phyloP scores from a whole-genome alignment of 139 green algal species.

The Chlamydomonas incerta region DNA sequence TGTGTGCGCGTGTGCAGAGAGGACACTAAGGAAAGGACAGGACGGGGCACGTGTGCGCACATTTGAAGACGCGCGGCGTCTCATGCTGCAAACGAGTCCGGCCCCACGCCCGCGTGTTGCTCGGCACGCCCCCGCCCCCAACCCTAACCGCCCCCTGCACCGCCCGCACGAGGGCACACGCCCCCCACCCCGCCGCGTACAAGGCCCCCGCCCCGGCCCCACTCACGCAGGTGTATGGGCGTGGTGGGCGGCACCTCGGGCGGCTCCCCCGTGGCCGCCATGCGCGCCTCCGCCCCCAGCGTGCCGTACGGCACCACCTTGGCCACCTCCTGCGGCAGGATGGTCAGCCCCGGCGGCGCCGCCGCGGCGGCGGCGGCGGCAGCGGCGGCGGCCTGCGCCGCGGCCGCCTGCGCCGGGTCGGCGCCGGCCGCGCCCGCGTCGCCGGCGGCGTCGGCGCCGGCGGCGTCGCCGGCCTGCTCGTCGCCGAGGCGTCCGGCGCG shows the following conservation, averaged over 20 bases:
- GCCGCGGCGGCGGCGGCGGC: background rate
- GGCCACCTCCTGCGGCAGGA: background rate
- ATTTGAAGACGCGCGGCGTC: too few relatives aligned
- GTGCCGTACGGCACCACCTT: constrained; percentile 5
- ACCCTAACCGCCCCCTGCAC: too few relatives aligned
- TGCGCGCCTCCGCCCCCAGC: constrained; percentile 4
- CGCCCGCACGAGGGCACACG: too few relatives aligned
- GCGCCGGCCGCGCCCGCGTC: background rate
- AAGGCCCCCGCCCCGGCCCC: background rate
- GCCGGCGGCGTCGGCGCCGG: background rate
- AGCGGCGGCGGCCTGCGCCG: background rate
- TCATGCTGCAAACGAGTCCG: too few relatives aligned
- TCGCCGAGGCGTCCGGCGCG: too few relatives aligned
- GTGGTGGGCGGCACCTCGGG: constrained; percentile 33
- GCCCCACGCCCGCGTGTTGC: too few relatives aligned
- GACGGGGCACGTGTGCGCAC: too few relatives aligned
- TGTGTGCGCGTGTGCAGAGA: too few relatives aligned
- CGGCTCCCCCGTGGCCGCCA: constrained; percentile 10
- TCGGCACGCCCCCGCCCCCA: too few relatives aligned
- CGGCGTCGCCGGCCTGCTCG: too few relatives aligned
- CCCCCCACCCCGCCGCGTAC: too few relatives aligned
- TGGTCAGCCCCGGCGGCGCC: background rate
- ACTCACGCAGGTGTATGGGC: constrained; percentile 7
- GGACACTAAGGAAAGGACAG: too few relatives aligned
- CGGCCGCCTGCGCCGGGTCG: background rate